These are phyloP conservation scores for Ascoidea tarda DNA, from an alignment of 805 yeast species.

Conservation along the genomic window DNA sequence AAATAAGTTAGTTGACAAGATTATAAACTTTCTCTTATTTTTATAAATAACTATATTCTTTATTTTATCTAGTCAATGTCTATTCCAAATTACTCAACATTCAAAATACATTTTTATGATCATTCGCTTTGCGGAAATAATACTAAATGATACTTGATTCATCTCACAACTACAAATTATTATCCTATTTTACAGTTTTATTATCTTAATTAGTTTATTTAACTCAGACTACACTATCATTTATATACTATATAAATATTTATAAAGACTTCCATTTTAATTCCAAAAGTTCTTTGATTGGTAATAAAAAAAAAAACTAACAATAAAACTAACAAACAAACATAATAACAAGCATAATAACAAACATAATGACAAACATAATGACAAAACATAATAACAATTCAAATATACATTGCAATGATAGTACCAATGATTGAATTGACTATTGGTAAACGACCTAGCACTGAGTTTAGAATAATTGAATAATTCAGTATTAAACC, in stretches of 20 bases:
- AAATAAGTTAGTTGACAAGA: conserved; percentile 25
- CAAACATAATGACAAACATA: neutral
- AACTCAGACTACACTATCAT: too few relatives aligned
- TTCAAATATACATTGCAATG: conserved; percentile 20
- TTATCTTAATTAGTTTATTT: too few relatives aligned
- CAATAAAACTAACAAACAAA: neutral
- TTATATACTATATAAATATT: too few relatives aligned
- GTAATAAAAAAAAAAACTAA: neutral
- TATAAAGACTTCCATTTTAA: too few relatives aligned
- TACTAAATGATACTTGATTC: neutral
- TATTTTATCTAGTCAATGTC: neutral
- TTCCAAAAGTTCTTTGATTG: neutral
- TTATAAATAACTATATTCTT: conserved; percentile 1
- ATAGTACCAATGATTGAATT: conserved; percentile 16
- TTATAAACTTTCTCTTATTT: conserved; percentile 10
- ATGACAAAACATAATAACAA: conserved; percentile 4
- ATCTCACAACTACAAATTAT: neutral
- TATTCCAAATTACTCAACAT: neutral
- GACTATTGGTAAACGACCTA: conserved; percentile 21
- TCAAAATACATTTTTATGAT: conserved; percentile 7
- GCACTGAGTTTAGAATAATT: conserved; percentile 15
- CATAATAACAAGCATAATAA: neutral
- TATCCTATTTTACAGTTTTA: too few relatives aligned
- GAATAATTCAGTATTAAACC: conserved; percentile 13
- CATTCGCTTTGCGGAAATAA: neutral